Percentiles rank a stretch among this genome's conserved stretches.
These are phyloP conservation scores for Lasiosphaeria miniovina DNA, from an alignment of 495 filamentous ascomycete species.

Conservation along the genomic window DNA sequence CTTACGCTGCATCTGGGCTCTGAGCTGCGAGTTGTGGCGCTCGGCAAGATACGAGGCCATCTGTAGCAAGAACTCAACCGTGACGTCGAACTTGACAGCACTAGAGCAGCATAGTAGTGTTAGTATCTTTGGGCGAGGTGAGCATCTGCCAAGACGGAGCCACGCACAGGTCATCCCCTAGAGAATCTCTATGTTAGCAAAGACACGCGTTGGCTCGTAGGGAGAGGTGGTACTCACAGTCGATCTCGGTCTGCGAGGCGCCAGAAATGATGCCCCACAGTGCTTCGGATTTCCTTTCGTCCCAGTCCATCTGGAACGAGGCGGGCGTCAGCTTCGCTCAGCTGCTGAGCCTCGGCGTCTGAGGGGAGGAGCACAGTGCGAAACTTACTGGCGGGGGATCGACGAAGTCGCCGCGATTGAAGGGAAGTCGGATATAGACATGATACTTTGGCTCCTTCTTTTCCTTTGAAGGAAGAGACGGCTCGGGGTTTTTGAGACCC, in stretches of 20 bases:
- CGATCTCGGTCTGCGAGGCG: constrained; percentile 70
- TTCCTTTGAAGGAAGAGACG: constrained; percentile 11
- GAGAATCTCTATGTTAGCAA: neutral
- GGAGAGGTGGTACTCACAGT: constrained; percentile 59
- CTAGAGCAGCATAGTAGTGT: constrained; percentile 31
- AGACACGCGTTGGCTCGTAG: neutral
- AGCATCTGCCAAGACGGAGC: neutral
- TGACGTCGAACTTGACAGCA: constrained; percentile 56
- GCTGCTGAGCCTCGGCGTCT: neutral
- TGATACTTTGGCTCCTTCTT: constrained; percentile 54
- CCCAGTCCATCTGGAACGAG: constrained; percentile 47
- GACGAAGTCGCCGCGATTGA: constrained; percentile 79
- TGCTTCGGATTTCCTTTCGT: constrained; percentile 75
- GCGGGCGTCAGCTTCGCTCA: constrained; percentile 6
- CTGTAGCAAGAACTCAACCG: constrained; percentile 83
- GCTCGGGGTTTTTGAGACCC: neutral
- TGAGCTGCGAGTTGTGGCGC: constrained; percentile 80
- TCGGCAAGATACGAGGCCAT: constrained; percentile 96
- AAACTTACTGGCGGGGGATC: constrained; percentile 77
- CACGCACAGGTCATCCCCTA: constrained; percentile 11
- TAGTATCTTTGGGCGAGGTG: constrained; percentile 4
- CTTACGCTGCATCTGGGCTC: constrained; percentile 78
- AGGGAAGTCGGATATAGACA: constrained; percentile 83
- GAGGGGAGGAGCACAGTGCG: constrained; percentile 15
- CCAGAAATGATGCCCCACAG: constrained; percentile 89